Percentiles rank a stretch among this genome's conserved stretches.
Conservation (phyloP, 192 early-diverging fungal species). For the Coemansia sp. region DNA sequence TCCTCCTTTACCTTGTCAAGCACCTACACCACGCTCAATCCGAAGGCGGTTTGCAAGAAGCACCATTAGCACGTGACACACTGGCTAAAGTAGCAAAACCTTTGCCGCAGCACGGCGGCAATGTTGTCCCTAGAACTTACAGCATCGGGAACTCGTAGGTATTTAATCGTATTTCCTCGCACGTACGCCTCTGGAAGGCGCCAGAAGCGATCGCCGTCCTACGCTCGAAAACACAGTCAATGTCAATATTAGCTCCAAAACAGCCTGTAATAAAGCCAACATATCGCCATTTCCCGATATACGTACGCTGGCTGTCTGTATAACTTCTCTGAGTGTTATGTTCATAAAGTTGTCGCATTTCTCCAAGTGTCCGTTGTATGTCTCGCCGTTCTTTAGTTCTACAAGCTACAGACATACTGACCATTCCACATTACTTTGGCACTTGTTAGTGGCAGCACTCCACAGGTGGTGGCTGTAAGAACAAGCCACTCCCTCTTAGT, state of each 20-base stretch:
- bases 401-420: slow-evolving; percentile 59
- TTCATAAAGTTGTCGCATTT: slow-evolving; percentile 99
- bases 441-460: background rate
- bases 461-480: no score
- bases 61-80: background rate
- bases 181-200: slow-evolving; percentile 90
- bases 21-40: slow-evolving; percentile 46
- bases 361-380: slow-evolving; percentile 96
- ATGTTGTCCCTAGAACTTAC: slow-evolving; percentile 23
- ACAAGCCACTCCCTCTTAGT: background rate
- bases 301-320: slow-evolving; percentile 81
- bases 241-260: background rate
- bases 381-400: slow-evolving; percentile 97
- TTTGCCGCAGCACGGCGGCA: background rate
- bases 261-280: background rate
- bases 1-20: slow-evolving; percentile 92
- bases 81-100: background rate
- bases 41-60: background rate
- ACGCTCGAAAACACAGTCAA: slow-evolving; percentile 1
- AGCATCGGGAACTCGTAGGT: slow-evolving; percentile 83
- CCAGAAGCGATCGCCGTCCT: slow-evolving; percentile 94
- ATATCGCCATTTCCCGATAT: background rate
- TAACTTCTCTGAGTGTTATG: slow-evolving; percentile 89
- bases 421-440: background rate
- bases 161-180: slow-evolving; percentile 86